Percentiles rank a stretch among this genome's conserved stretches.
phyloP scores from a whole-genome alignment of 352 stramenopile genomes.

The Pythium utonaiense region DNA sequence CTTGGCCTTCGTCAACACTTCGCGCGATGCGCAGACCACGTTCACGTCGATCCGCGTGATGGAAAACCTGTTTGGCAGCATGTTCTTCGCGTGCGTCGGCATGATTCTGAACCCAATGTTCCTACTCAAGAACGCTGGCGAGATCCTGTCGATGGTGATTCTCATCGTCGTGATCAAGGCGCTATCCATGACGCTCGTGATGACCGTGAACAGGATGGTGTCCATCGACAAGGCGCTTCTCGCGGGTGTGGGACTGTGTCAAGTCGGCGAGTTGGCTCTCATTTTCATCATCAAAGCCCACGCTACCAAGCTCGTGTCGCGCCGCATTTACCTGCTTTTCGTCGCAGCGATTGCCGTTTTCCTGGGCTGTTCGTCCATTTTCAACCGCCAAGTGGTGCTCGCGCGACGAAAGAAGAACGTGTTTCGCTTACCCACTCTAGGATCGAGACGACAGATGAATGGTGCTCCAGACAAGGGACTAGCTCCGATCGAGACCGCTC shows the following conservation, averaged over 20 bases:
- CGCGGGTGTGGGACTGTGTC: conserved; percentile 68
- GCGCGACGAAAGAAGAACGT: conserved; percentile 49
- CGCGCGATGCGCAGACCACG: conserved; percentile 54
- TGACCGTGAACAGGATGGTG: conserved; percentile 71
- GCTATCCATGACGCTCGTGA: conserved; percentile 65
- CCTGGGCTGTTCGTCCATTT: conserved; percentile 74
- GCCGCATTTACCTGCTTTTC: conserved; percentile 79
- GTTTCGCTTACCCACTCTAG: conserved; percentile 43
- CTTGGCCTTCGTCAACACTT: conserved; percentile 74
- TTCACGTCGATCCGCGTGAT: conserved; percentile 85
- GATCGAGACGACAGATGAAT: conserved; percentile 7
- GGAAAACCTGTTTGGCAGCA: conserved; percentile 85
- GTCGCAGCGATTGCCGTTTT: conserved; percentile 79
- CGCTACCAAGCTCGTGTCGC: conserved; percentile 74
- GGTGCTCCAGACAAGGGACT: neutral
- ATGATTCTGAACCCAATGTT: conserved; percentile 88
- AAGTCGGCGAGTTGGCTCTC: conserved; percentile 81
- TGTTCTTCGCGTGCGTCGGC: conserved; percentile 87
- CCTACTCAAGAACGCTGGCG: conserved; percentile 62
- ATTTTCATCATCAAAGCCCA: conserved; percentile 91
- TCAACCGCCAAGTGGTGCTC: conserved; percentile 70
- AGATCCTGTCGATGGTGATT: conserved; percentile 83
- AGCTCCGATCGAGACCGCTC: neutral
- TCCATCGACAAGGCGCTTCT: conserved; percentile 72
- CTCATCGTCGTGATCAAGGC: conserved; percentile 80